Base-by-base conservation (phyloP, 148 eudicot genomes). In the Rhododendron vialii region DNA sequence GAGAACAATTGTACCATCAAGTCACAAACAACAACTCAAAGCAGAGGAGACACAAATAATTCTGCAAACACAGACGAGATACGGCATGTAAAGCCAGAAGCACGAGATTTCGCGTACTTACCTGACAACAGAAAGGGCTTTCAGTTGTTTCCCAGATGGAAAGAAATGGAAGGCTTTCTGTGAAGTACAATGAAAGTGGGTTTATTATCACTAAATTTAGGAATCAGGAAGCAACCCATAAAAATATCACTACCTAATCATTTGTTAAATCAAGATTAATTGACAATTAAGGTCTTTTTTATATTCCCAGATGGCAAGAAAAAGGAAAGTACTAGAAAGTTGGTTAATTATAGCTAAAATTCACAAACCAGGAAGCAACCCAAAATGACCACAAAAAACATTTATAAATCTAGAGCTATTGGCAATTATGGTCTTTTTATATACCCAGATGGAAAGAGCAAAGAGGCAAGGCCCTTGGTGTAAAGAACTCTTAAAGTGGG, bases 311-410 rank as follows among this genome's bases (percentile, higher is more conserved):
- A 69, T 71, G 76, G 76, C 11, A 71, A 71, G 28, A 71, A 71
- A 30, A 71, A 8, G 75, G 1, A 53, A 17, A 76, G 7, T 57
- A 78, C 1, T 20, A 55, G 22, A n/a, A 41, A 79, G 48, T 26
- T 48, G 82, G 65, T 22, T 74, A 26, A 22, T 9, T 28, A 82
- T 17, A 12, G 43, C 74, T 20, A 55, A 73, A 82, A 55, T 75
- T 83, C 83, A 77, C 77, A 75, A 71, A 83, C 57, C 24, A 87
- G 50, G 75, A 61, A 61, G 81, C 43, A 87, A 77, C 85, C 85
- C 48, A 67, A 24, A n/a, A 85, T 30, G 20, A 80, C 14, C 11
- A 33, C 13, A 83, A 47, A 57, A 71, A 13, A 30, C 81, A 63
- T 74, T 28, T 41, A 73, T 15, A 73, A 74, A 5, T 76, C 24